Percentiles rank a stretch among this genome's conserved stretches.
Conservation (phyloP, 192 early-diverging fungal species). For the Coemansia sp. region DNA sequence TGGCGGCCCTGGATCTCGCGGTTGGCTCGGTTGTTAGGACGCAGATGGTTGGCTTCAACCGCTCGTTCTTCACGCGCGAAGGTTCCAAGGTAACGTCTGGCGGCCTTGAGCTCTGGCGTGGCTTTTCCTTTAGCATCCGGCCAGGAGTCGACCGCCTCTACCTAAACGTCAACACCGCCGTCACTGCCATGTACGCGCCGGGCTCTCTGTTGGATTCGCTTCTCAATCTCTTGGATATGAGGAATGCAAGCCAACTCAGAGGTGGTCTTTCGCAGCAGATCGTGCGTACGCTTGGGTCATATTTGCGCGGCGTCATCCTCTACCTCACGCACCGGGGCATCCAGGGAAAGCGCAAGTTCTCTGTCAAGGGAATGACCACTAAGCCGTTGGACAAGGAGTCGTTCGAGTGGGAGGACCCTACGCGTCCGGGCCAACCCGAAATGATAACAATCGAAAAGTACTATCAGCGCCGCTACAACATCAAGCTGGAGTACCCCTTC, state of each 20-base stretch:
- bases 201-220: slow-evolving; percentile 73
- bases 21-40: slow-evolving; percentile 83
- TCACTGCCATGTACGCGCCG: slow-evolving; percentile 66
- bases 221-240: slow-evolving; percentile 61
- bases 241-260: slow-evolving; percentile 50
- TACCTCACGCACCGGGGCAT: slow-evolving; percentile 58
- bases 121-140: slow-evolving; percentile 85
- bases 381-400: slow-evolving; percentile 66
- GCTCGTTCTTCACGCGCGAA: slow-evolving; percentile 89
- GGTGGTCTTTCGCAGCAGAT: slow-evolving; percentile 8
- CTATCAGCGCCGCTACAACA: slow-evolving; percentile 73
- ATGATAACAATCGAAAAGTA: slow-evolving; percentile 72
- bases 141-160: slow-evolving; percentile 72
- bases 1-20: slow-evolving; percentile 76
- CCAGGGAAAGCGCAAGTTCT: slow-evolving; percentile 69
- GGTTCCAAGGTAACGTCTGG: slow-evolving; percentile 56
- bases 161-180: slow-evolving; percentile 71
- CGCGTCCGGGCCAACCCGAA: slow-evolving; percentile 50
- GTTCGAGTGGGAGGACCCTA: slow-evolving; percentile 63
- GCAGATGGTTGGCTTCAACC: slow-evolving; percentile 73
- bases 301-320: slow-evolving; percentile 57
- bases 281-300: slow-evolving; percentile 22
- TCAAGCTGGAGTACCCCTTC: slow-evolving; percentile 68
- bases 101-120: slow-evolving; percentile 89
- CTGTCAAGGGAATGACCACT: slow-evolving; percentile 65